Evolutionary conservation across 2,329 filamentous ascomycete species (phyloP), one percentile per base, ranked within the genome.

Genomic region (Capronia epimyces): DNA sequence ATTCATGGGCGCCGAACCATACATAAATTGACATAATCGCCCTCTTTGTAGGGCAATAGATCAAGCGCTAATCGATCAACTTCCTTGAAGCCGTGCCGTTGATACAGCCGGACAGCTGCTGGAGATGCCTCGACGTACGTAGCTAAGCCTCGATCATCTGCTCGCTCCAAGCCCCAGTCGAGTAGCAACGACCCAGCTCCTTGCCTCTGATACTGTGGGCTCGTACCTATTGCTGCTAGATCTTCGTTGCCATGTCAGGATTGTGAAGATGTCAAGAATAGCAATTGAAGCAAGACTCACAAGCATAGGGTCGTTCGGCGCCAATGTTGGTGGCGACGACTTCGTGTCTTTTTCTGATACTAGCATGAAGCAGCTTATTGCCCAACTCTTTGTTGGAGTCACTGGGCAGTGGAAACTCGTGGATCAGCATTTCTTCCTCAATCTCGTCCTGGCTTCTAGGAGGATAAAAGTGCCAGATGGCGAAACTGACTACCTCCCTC

Each of bases 381-480:
- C 52, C 52, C 16, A 55, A 20, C 16, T 60, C 52, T 32, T 47
- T 46, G 18, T 58, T 54, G 9, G 57, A 49, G 46, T 60, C 57
- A 20, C n/a, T 22, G 13, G 57, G 57, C 2, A 55, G 40, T 15
- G 50, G 53, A 18, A 56, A 54, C 15, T 55, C 43, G 10, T 37
- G 43, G 16, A 47, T 32, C 29, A 53, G 24, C 43, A 60, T 44
- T 27, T 53, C 53, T 34, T 36, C 12, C 15, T 59, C 54, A 29
- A 59, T 37, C 37, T 57, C 51, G 9, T 58, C 53, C 42, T 52
- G 42, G 41, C 29, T 32, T 40, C 29, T 39, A 12, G 49, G 47
- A 10, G 57, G 51, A 39, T 43, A 57, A 20, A 59, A 57, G 39
- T 59, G 50, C 58, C 58, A 60, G 5, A 57, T 25, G 8, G 58